Conservation (phyloP, 257 asterid species). For the Solanum raphanifolium region DNA sequence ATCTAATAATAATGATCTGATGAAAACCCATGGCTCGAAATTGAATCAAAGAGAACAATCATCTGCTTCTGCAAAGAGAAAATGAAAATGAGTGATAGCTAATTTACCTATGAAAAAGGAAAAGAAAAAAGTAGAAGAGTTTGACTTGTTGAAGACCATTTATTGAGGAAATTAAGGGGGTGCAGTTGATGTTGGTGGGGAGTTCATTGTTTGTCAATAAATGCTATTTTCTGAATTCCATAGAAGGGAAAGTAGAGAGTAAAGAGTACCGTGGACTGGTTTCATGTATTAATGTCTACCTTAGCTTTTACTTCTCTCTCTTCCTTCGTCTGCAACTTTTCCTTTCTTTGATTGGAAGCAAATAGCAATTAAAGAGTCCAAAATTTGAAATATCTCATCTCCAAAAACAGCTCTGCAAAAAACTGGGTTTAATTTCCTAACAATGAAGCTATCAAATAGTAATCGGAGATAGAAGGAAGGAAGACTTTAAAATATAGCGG, state of each 20-base stretch:
- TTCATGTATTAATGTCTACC: constrained; percentile 1
- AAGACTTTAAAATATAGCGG: neutral
- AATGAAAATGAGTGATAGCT: neutral
- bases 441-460: neutral
- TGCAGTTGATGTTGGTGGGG: constrained; percentile 31
- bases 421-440: neutral
- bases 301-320: neutral
- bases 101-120: neutral
- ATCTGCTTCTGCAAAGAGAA: neutral
- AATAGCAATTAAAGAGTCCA: neutral
- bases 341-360: neutral
- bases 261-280: constrained; percentile 1
- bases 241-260: neutral
- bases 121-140: neutral
- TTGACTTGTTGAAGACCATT: constrained; percentile 21
- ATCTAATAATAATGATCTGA: constrained; percentile 1
- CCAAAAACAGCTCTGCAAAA: neutral
- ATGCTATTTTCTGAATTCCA: constrained; percentile 12
- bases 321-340: neutral
- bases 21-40: neutral
- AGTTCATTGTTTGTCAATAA: constrained; percentile 16
- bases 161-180: constrained; percentile 15
- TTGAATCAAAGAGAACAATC: neutral
- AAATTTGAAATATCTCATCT: neutral
- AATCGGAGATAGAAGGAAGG: neutral